Percentiles rank a stretch among this genome's conserved stretches.
Conservation (phyloP, 257 asterid genomes). For the Linderniella brevidens region DNA sequence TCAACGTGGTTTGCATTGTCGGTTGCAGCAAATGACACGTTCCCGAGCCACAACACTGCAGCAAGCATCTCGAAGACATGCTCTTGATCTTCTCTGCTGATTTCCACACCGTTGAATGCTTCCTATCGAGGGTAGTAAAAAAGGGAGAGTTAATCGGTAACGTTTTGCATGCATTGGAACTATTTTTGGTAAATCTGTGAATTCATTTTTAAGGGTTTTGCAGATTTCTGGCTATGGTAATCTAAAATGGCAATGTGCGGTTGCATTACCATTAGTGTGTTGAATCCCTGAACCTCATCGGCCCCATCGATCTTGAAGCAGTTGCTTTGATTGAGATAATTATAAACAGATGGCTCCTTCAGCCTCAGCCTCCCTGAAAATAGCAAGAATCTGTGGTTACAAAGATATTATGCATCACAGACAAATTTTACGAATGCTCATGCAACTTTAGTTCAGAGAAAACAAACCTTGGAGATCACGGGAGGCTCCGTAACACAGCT, state of each 20-base stretch:
- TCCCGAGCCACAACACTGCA: conserved; percentile 93
- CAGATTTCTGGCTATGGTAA: conserved; percentile 1
- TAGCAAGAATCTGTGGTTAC: conserved; percentile 3
- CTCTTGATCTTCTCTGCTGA: conserved; percentile 64
- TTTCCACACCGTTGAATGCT: conserved; percentile 44
- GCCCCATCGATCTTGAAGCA: conserved; percentile 40
- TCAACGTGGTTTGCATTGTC: conserved; percentile 59
- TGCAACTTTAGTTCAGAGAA: conserved; percentile 1
- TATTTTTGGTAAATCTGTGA: neutral
- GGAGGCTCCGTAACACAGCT: conserved; percentile 94
- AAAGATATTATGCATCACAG: no score
- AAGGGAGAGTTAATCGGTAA: conserved; percentile 9
- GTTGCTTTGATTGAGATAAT: conserved; percentile 62
- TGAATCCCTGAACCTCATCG: conserved; percentile 65
- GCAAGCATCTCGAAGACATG: conserved; percentile 70
- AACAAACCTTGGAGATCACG: conserved; percentile 55
- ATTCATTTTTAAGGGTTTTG: neutral
- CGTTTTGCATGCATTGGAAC: neutral
- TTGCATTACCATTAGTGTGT: conserved; percentile 33
- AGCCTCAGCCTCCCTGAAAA: conserved; percentile 52
- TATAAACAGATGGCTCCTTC: conserved; percentile 52
- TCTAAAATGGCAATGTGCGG: neutral
- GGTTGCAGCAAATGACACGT: conserved; percentile 56
- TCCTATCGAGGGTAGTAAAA: conserved; percentile 31
- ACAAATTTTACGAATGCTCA: no score